Conservation (phyloP, 192 early-diverging fungal species). For the Backusella psychrophila region DNA sequence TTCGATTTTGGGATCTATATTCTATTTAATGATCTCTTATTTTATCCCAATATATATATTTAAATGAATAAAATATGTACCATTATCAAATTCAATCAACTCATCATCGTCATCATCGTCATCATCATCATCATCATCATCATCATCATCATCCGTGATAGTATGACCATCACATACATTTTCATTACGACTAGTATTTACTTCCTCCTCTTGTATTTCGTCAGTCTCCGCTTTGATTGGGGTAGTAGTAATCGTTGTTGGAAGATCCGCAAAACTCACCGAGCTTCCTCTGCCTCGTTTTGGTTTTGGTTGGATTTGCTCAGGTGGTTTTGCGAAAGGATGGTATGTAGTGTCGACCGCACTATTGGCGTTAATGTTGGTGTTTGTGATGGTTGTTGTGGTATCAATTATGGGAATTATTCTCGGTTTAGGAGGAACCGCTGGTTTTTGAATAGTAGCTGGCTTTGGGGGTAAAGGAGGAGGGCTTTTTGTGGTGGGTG, state of each 20-base stretch:
- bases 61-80: not conserved
- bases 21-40: not conserved
- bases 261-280: slow-evolving; percentile 21
- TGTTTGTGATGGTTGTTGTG: not conserved
- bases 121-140: slow-evolving; percentile 38
- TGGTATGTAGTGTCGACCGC: not conserved
- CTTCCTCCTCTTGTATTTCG: not conserved
- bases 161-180: not conserved
- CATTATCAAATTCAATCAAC: slow-evolving; percentile 15
- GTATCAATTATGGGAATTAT: slow-evolving; percentile 1
- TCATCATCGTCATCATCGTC: slow-evolving; percentile 40
- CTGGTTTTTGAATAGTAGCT: slow-evolving; percentile 10
- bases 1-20: not conserved
- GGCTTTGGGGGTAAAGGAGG: slow-evolving; percentile 29
- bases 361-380: slow-evolving; percentile 21
- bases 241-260: not conserved
- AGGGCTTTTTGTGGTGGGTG: not conserved
- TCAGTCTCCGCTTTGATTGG: slow-evolving; percentile 8
- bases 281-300: slow-evolving; percentile 16
- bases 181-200: not conserved
- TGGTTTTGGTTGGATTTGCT: not conserved
- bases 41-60: not conserved
- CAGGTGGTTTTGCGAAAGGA: not conserved
- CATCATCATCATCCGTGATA: slow-evolving; percentile 32
- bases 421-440: slow-evolving; percentile 51